Evolutionary conservation across 1,139 yeast genomes (phyloP), one percentile per base, ranked within the genome.

Genomic region (Casaregolazyma suthepensis): DNA sequence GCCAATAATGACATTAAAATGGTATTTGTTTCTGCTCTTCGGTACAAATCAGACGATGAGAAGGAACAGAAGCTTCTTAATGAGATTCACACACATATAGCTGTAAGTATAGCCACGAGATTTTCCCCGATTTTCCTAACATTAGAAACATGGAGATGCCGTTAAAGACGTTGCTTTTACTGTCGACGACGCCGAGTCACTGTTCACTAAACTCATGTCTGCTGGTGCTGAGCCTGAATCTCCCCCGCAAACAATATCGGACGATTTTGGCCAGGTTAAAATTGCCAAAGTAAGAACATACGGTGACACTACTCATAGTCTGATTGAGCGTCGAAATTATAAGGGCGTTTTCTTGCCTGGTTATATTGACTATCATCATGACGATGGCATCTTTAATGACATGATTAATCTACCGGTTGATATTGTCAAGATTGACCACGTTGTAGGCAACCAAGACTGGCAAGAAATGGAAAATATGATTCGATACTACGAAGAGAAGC

Each of bases 381-480:
- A 45, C 43, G 54, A 52, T 13, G 65, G 62, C 46, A 66, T 61
- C 6, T 59, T 61, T 45, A 63, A 47, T 48, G 19, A 20, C n/a
- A 42, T 57, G 5, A 60, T 75, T 15, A 63, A 62, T 23, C 77
- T 77, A 0, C 64, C 69, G 1, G 67, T 81, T 15, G 56, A 65
- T 0, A 66, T 83, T 43, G 63, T 62, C 1, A 62, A 66, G 4
- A 78, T 87, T 58, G 96, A 87, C 65, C 96, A 87, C 62, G 83
- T 89, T 64, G 96, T 87, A 13, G 90, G 85, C 59, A 87, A 87
- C 67, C 85, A 82, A 62, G 79, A 79, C 44, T 85, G 91, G 91
- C 71, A 82, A 62, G 73, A 78, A 62, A 82, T 87, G 87, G 75
- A 75, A 50, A 61, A 61, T 1, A 80, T 81, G 1, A 85, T 89